Percentiles rank a stretch among this genome's conserved stretches.
These are phyloP conservation scores for Cyclanthera cordifolia DNA, from an alignment of 306 rosid species.

Conservation along the genomic window DNA sequence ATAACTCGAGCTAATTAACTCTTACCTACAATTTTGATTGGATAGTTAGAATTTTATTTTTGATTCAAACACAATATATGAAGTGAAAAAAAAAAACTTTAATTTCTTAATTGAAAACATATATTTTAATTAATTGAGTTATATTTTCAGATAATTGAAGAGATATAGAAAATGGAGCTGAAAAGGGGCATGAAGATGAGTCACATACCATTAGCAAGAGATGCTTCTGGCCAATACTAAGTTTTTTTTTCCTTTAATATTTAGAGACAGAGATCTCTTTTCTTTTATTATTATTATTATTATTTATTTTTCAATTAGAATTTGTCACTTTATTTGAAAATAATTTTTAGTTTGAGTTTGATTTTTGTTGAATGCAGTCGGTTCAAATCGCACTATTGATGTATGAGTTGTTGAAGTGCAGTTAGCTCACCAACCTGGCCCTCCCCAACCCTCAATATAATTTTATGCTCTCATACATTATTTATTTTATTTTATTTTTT, in stretches of 20 bases:
- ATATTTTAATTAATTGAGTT: too few species aligned
- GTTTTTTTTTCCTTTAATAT: background rate
- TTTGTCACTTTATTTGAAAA: background rate
- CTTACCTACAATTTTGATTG: too few species aligned
- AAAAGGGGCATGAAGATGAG: background rate
- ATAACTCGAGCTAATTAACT: too few species aligned
- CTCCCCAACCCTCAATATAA: background rate
- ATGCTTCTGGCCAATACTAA: constrained; percentile 1
- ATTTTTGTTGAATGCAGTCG: background rate
- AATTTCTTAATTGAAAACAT: too few species aligned
- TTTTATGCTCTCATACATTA: constrained; percentile 1
- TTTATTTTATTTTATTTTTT: too few species aligned
- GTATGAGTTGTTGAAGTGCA: background rate
- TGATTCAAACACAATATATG: too few species aligned
- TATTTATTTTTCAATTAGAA: background rate
- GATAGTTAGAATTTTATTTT: too few species aligned
- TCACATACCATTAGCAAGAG: background rate
- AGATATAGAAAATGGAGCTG: background rate
- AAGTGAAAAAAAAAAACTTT: too few species aligned
- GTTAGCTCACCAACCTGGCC: background rate
- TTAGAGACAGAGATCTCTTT: constrained; percentile 7
- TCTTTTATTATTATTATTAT: background rate
- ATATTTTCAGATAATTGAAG: too few species aligned
- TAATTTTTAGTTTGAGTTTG: too few species aligned
- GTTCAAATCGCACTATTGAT: constrained; percentile 15